Evolutionary conservation across 345 rosid genomes (phyloP), one percentile per base, ranked within the genome.

Genomic region (Kernera saxatilis): DNA sequence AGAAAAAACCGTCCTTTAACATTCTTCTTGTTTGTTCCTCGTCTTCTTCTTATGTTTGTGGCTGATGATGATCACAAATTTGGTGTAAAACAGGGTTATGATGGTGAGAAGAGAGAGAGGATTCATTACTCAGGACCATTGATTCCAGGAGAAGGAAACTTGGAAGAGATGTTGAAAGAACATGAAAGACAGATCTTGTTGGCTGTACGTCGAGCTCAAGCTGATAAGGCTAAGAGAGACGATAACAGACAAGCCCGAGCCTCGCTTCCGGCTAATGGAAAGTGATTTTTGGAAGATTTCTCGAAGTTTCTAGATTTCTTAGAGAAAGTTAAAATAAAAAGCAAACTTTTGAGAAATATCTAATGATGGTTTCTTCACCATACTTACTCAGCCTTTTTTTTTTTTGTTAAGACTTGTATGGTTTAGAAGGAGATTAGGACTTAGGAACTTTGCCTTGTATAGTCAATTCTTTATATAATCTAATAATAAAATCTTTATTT

Each of bases 111-210:
- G 81, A 81, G 80, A 75, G 80, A 75, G n/a, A 83, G 79, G 61
- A 80, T 91, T 9, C 91, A 91, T 40, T 84, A 82, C 76, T 93
- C 97, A 21, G 99, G 99, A 78, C 93, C 97, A 5, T 77, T 93
- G 87, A 26, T 89, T 58, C 84, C 86, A 33, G 63, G 77, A 6
- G 91, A 86, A 64, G 91, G 89, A 39, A 83, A 91, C 83, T 69
- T 93, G 0, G 99, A 91, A 23, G 97, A 91, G 62, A 91, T 93
- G 95, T 91, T 93, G 52, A 93, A 87, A 78, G 90, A 91, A 76
- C 99, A 93, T 2, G 99, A 93, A 78, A 84, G 82, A 62, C 87
- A 79, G 66, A 91, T 94, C 64, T 90, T 83, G 78, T 73, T 83
- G 33, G 97, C 93, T 37, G 93, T 94, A 7, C 87, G 95, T 9